Conservation (phyloP, 768 basidiomycete genomes). For the Mycena alexandri region DNA sequence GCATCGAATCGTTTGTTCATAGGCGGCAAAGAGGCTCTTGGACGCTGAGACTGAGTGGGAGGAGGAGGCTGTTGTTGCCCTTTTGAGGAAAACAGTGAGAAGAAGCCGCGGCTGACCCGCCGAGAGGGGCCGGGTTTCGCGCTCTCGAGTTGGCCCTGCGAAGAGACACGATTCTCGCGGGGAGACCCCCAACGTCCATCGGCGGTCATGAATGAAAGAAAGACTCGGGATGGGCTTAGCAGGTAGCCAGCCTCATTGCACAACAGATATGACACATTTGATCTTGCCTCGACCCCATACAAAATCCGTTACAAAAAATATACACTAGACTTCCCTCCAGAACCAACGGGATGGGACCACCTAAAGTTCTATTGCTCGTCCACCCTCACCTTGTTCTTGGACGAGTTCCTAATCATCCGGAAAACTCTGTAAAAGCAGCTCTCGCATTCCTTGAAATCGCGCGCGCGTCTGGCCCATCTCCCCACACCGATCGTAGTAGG, state of each 20-base stretch:
- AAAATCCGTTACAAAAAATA: neutral
- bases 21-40: constrained; percentile 1
- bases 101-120: constrained; percentile 33
- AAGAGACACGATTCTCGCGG: constrained; percentile 1
- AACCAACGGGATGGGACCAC: too few species aligned
- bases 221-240: neutral
- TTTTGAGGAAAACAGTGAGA: constrained; percentile 30
- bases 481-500: constrained; percentile 80
- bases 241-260: constrained; percentile 10
- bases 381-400: too few species aligned
- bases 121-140: constrained; percentile 16
- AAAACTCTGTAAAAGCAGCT: constrained; percentile 56
- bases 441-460: constrained; percentile 79
- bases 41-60: neutral
- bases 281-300: too few species aligned
- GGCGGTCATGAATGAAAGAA: constrained; percentile 11
- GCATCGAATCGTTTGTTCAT: constrained; percentile 21
- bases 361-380: too few species aligned
- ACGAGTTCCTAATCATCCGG: too few species aligned
- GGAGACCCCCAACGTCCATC: constrained; percentile 22
- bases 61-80: constrained; percentile 16
- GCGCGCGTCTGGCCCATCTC: constrained; percentile 75
- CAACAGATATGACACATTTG: neutral
- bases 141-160: constrained; percentile 11
- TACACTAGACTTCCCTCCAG: too few species aligned